Evolutionary conservation across 768 basidiomycete genomes (phyloP).

Genomic region (Suillus cothurnatus): DNA sequence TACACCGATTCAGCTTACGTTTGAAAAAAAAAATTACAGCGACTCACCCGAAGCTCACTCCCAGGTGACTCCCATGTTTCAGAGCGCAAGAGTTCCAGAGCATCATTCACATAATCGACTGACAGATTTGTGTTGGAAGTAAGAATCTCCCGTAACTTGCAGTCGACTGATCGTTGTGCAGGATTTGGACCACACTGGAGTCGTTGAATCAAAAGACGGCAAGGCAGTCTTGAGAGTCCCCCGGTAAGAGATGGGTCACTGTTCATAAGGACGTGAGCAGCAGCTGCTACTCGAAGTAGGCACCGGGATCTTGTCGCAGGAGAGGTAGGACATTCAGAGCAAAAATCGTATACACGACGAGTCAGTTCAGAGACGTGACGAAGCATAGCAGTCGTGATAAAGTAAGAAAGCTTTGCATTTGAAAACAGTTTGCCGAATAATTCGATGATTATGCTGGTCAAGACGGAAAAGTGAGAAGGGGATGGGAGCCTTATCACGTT

Average conservation of each 20-base stretch:
- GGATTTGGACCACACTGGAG: constrained; percentile 44
- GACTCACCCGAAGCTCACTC: constrained; percentile 35
- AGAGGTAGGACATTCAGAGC: constrained; percentile 39
- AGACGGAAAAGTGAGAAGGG: constrained; percentile 43
- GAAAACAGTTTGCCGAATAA: constrained; percentile 44
- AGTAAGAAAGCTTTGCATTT: constrained; percentile 45
- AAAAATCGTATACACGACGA: constrained; percentile 44
- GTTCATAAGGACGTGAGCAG: constrained; percentile 28
- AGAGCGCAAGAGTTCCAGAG: constrained; percentile 41
- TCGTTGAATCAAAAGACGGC: constrained; percentile 45
- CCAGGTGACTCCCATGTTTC: constrained; percentile 41
- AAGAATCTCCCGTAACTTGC: constrained; percentile 1
- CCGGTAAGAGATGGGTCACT: constrained; percentile 21
- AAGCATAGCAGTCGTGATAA: constrained; percentile 52
- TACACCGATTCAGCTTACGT: constrained; percentile 3
- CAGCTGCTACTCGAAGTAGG: constrained; percentile 43
- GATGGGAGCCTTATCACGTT: constrained; percentile 41
- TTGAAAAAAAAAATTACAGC: background rate
- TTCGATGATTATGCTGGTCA: constrained; percentile 50
- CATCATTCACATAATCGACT: constrained; percentile 15
- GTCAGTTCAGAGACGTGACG: constrained; percentile 44
- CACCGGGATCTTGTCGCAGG: constrained; percentile 38
- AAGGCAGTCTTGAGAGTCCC: constrained; percentile 35
- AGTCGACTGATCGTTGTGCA: constrained; percentile 13
- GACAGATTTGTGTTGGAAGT: background rate